Percentiles rank a stretch among this genome's conserved stretches.
These are phyloP conservation scores for Xylariaceae sp. DNA, from an alignment of 2,329 filamentous ascomycete genomes.

Conservation along the genomic window DNA sequence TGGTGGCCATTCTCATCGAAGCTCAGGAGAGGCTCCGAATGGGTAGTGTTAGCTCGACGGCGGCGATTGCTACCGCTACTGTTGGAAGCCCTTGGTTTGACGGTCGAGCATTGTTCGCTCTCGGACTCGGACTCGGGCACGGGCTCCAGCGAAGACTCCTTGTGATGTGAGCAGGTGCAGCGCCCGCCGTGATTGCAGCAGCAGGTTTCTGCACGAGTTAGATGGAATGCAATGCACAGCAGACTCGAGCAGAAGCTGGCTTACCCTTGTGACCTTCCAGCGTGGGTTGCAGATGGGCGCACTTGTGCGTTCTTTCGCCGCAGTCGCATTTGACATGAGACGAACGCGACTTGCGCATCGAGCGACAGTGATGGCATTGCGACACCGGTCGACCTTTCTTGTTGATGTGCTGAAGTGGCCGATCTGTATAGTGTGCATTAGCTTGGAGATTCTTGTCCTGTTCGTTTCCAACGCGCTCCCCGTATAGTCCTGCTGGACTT, in stretches of 20 bases:
- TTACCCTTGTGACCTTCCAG: constrained; percentile 58
- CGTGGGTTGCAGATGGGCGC: constrained; percentile 55
- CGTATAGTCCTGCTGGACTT: too few species aligned
- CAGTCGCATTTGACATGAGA: constrained; percentile 97
- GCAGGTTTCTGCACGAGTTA: constrained; percentile 52
- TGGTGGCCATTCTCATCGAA: constrained; percentile 63
- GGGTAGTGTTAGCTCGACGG: constrained; percentile 58
- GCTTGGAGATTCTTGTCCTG: too few species aligned
- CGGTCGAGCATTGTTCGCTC: constrained; percentile 35
- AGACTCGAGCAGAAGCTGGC: constrained; percentile 20
- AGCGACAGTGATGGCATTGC: constrained; percentile 95
- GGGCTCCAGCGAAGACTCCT: constrained; percentile 57
- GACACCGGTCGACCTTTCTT: constrained; percentile 97
- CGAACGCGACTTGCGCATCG: constrained; percentile 91
- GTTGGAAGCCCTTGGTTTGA: constrained; percentile 37
- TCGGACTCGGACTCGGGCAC: constrained; percentile 63
- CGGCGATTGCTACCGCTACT: constrained; percentile 35
- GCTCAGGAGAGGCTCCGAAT: constrained; percentile 55
- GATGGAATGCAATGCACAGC: constrained; percentile 11
- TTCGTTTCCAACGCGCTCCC: too few species aligned
- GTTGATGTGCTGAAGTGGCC: constrained; percentile 88
- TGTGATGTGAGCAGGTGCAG: constrained; percentile 63
- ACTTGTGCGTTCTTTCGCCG: constrained; percentile 81
- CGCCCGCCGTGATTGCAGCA: constrained; percentile 67
- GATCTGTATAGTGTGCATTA: constrained; percentile 54